phyloP scores from a whole-genome alignment of 306 rosid species.

The Vigna reflexopilosa region DNA sequence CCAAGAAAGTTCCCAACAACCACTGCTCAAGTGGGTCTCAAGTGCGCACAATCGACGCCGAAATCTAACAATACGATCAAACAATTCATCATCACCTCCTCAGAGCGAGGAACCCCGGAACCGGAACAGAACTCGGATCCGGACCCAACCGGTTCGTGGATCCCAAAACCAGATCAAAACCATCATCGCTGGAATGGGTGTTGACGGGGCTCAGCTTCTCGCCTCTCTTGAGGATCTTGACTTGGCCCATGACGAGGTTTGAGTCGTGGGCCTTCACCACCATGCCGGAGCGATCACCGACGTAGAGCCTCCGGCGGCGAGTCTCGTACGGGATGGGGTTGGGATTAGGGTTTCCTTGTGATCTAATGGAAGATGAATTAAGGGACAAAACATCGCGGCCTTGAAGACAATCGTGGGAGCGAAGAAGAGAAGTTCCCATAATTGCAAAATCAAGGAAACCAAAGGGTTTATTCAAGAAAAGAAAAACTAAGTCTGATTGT shows the following conservation, averaged over 20 bases:
- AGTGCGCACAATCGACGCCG: slow-evolving; percentile 4
- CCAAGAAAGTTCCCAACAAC: slow-evolving; percentile 8
- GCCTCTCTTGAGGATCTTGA: slow-evolving; percentile 87
- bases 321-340: slow-evolving; percentile 5
- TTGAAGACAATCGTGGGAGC: slow-evolving; percentile 50
- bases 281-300: slow-evolving; percentile 31
- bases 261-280: slow-evolving; percentile 48
- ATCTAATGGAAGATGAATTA: not conserved
- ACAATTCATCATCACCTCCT: not conserved
- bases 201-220: slow-evolving; percentile 49
- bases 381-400: slow-evolving; percentile 21
- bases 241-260: slow-evolving; percentile 75
- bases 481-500: no score
- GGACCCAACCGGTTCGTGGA: slow-evolving; percentile 83
- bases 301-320: slow-evolving; percentile 52
- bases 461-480: no score
- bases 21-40: not conserved
- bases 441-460: not conserved
- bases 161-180: slow-evolving; percentile 58
- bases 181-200: not conserved
- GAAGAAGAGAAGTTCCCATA: slow-evolving; percentile 62
- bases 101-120: slow-evolving; percentile 56
- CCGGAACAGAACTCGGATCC: slow-evolving; percentile 83
- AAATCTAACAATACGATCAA: not conserved
- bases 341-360: slow-evolving; percentile 22